Percentiles rank a stretch among this genome's conserved stretches.
phyloP scores from a whole-genome alignment of 2,329 filamentous ascomycete genomes.

The Hypoxylon rubiginosum region DNA sequence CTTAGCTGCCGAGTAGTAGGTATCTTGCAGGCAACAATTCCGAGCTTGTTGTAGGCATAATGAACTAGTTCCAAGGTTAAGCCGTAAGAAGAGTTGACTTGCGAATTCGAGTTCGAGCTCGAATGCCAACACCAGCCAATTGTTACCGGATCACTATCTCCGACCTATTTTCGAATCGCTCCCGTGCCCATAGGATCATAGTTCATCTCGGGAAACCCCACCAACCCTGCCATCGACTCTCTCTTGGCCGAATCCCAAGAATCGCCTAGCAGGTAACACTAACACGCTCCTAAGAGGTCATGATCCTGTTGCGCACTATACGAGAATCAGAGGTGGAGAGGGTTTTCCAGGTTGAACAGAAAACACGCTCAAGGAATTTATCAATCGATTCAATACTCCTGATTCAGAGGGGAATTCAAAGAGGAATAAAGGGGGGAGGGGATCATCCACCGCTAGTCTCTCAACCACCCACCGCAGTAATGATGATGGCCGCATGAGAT shows the following conservation, averaged over 20 bases:
- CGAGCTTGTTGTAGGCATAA: background rate
- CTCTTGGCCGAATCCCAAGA: constrained; percentile 19
- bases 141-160: constrained; percentile 17
- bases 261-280: constrained; percentile 1
- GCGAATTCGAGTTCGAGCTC: constrained; percentile 12
- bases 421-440: constrained; percentile 20
- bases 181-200: constrained; percentile 31
- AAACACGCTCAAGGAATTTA: constrained; percentile 13
- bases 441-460: constrained; percentile 40
- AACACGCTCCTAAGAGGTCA: background rate
- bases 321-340: constrained; percentile 21
- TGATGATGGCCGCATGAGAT: constrained; percentile 35
- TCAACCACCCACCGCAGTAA: constrained; percentile 18
- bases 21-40: background rate
- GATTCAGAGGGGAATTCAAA: constrained; percentile 14
- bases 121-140: background rate
- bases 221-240: constrained; percentile 14
- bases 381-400: constrained; percentile 9
- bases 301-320: constrained; percentile 14
- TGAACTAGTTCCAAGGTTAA: constrained; percentile 5
- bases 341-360: background rate
- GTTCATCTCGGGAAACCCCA: constrained; percentile 29
- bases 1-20: background rate
- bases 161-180: constrained; percentile 1
- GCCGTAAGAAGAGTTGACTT: constrained; percentile 18